phyloP scores from a whole-genome alignment of 2,329 filamentous ascomycete genomes.

The Westerdykella aurantiaca region DNA sequence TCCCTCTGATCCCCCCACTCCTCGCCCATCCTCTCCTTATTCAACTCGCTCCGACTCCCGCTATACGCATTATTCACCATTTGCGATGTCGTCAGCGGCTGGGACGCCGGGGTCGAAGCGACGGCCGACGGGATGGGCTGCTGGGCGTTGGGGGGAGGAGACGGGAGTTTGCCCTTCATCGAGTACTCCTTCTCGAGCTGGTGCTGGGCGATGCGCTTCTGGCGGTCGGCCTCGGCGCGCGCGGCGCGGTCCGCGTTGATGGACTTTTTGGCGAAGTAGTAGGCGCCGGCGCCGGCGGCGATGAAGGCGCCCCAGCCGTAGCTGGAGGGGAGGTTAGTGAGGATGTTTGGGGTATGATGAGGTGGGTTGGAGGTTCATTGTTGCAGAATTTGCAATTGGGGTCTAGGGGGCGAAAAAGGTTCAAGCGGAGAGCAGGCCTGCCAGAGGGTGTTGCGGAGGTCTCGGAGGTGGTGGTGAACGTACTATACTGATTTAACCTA shows the following conservation, averaged over 20 bases:
- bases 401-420: neutral
- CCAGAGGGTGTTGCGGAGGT: neutral
- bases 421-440: slow-evolving; percentile 8
- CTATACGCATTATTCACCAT: neutral
- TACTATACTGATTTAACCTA: slow-evolving; percentile 57
- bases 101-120: neutral
- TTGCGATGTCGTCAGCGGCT: neutral
- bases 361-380: neutral
- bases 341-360: neutral
- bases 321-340: slow-evolving; percentile 46
- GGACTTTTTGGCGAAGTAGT: slow-evolving; percentile 89
- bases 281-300: slow-evolving; percentile 77
- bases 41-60: neutral
- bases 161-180: neutral
- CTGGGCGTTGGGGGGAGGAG: neutral
- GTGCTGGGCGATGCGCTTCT: slow-evolving; percentile 26
- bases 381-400: neutral
- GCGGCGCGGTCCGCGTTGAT: slow-evolving; percentile 87
- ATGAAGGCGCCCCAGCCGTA: slow-evolving; percentile 88
- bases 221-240: slow-evolving; percentile 51
- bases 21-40: slow-evolving; percentile 5
- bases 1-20: slow-evolving; percentile 9
- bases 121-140: neutral
- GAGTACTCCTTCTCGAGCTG: slow-evolving; percentile 25
- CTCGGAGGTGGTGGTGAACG: slow-evolving; percentile 23